These are phyloP conservation scores for Hericium rajendrae DNA, from an alignment of 768 basidiomycete genomes.

Conservation along the genomic window DNA sequence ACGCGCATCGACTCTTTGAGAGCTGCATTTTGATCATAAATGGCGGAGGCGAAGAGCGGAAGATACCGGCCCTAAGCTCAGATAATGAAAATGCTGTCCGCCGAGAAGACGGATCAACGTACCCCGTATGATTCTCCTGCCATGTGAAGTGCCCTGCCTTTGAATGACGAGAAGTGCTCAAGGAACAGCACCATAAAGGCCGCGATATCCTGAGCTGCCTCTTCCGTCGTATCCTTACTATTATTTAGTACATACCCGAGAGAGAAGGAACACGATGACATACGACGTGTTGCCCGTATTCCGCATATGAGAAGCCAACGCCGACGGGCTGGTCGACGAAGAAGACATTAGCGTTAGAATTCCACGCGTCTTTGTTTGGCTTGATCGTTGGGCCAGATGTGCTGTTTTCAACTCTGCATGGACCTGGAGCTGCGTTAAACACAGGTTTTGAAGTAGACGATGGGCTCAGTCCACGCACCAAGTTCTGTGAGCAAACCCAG, in stretches of 20 bases:
- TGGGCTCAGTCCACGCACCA: slow-evolving; percentile 16
- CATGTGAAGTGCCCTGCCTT: slow-evolving; percentile 41
- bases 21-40: slow-evolving; percentile 38
- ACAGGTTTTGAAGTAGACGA: too few relatives aligned
- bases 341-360: slow-evolving; percentile 50
- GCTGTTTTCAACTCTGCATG: slow-evolving; percentile 51
- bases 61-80: slow-evolving; percentile 39
- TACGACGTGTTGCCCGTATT: slow-evolving; percentile 52
- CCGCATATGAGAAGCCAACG: slow-evolving; percentile 34
- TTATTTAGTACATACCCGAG: neutral
- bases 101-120: slow-evolving; percentile 10
- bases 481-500: slow-evolving; percentile 39
- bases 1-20: slow-evolving; percentile 38
- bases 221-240: slow-evolving; percentile 47
- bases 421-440: slow-evolving; percentile 21
- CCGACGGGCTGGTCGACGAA: slow-evolving; percentile 34
- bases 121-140: slow-evolving; percentile 45
- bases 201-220: slow-evolving; percentile 62
- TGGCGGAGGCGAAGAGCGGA: slow-evolving; percentile 37
- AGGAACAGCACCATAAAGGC: slow-evolving; percentile 68
- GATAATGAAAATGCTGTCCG: neutral
- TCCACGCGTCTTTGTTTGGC: slow-evolving; percentile 57
- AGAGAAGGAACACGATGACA: slow-evolving; percentile 14
- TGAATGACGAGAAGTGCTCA: slow-evolving; percentile 62
- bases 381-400: slow-evolving; percentile 26